phyloP scores from a whole-genome alignment of 306 rosid species.

The Sophora flavescens region DNA sequence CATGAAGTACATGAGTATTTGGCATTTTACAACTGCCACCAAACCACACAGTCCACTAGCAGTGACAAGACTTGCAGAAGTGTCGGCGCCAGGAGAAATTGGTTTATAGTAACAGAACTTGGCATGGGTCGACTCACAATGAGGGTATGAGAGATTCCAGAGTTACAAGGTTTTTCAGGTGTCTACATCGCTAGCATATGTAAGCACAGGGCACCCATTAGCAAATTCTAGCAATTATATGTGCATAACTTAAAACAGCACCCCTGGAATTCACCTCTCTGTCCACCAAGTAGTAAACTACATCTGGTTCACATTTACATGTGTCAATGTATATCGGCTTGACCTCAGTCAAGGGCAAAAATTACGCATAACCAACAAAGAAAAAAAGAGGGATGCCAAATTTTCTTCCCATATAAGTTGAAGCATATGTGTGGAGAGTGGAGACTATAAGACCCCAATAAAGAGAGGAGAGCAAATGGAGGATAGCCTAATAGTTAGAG shows the following conservation, averaged over 20 bases:
- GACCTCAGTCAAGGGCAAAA: not conserved
- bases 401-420: conserved; percentile 5
- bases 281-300: not conserved
- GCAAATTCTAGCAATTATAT: not conserved
- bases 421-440: not conserved
- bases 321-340: not conserved
- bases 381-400: not conserved
- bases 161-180: not conserved
- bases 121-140: not conserved
- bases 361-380: conserved; percentile 18
- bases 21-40: not conserved
- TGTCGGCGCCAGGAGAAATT: not conserved
- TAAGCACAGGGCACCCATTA: not conserved
- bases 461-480: too few species aligned
- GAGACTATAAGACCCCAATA: too few species aligned
- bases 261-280: not conserved
- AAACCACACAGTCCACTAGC: not conserved
- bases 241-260: not conserved
- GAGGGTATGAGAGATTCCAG: conserved; percentile 6
- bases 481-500: too few species aligned
- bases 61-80: not conserved
- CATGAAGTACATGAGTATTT: too few species aligned
- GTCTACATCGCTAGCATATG: not conserved
- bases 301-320: not conserved
- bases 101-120: not conserved